Conservation (phyloP, 169 alveolate species). For the Plasmodium relictum region DNA sequence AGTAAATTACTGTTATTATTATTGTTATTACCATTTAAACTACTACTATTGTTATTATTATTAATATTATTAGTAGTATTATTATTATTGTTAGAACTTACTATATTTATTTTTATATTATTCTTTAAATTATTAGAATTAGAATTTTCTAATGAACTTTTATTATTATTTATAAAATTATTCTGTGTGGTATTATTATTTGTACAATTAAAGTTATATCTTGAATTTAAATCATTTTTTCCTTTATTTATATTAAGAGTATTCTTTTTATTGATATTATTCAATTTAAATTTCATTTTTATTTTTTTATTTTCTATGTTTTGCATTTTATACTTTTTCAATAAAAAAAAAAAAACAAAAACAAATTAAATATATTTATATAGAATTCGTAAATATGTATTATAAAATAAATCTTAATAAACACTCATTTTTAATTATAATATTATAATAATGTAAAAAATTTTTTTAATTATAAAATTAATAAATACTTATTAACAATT, state of each 20-base stretch:
- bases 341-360: conserved; percentile 25
- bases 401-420: no score
- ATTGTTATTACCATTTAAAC: no score
- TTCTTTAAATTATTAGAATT: conserved; percentile 15
- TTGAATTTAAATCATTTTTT: conserved; percentile 12
- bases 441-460: no score
- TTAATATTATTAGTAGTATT: no score
- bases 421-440: no score
- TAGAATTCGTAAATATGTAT: no score
- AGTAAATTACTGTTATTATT: not conserved
- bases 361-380: conserved; percentile 1
- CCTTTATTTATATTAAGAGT: conserved; percentile 20
- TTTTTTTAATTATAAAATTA: no score
- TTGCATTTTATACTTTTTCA: conserved; percentile 64
- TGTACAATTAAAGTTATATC: not conserved
- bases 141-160: conserved; percentile 14
- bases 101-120: conserved; percentile 65
- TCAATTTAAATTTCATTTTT: conserved; percentile 63
- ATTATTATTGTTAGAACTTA: conserved; percentile 30
- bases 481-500: no score
- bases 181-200: not conserved
- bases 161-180: conserved; percentile 7
- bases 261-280: conserved; percentile 42
- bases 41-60: no score
- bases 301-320: conserved; percentile 63